Percentiles rank a stretch among this genome's conserved stretches.
These are phyloP conservation scores for Monosporascus sp. DNA, from an alignment of 2,329 filamentous ascomycete genomes.

Conservation along the genomic window DNA sequence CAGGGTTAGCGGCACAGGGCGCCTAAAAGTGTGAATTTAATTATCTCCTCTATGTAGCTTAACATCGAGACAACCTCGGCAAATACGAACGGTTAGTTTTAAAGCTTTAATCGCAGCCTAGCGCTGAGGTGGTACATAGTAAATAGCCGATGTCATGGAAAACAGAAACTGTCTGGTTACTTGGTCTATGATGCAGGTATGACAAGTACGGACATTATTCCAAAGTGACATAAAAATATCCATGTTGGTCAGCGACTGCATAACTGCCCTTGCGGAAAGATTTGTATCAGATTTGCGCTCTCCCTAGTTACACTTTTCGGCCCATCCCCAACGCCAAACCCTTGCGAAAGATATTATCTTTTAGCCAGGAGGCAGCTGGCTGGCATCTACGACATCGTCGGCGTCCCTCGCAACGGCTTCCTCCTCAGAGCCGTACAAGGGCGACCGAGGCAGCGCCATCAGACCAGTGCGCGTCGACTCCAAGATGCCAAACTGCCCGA, in stretches of 20 bases:
- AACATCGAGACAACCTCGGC: too few species aligned
- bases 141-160: too few species aligned
- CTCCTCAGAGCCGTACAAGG: slow-evolving; percentile 69
- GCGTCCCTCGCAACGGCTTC: slow-evolving; percentile 71
- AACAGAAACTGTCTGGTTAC: too few species aligned
- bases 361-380: slow-evolving; percentile 87
- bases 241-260: too few species aligned
- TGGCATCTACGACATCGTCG: slow-evolving; percentile 90
- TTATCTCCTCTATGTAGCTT: too few species aligned
- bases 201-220: too few species aligned
- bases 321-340: slow-evolving; percentile 11
- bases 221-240: too few species aligned
- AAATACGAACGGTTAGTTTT: too few species aligned
- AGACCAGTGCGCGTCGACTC: slow-evolving; percentile 93
- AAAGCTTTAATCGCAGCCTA: too few species aligned
- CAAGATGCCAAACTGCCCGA: slow-evolving; percentile 90
- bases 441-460: slow-evolving; percentile 93
- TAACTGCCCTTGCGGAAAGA: background rate
- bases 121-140: too few species aligned
- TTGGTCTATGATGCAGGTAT: too few species aligned
- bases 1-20: background rate
- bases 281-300: slow-evolving; percentile 14
- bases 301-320: slow-evolving; percentile 11
- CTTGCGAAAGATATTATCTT: slow-evolving; percentile 1
- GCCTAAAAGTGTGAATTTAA: background rate